Percentiles rank a stretch among this genome's conserved stretches.
Conservation (phyloP, 2,329 filamentous ascomycete genomes). For the Dendrostoma leiphaemia region DNA sequence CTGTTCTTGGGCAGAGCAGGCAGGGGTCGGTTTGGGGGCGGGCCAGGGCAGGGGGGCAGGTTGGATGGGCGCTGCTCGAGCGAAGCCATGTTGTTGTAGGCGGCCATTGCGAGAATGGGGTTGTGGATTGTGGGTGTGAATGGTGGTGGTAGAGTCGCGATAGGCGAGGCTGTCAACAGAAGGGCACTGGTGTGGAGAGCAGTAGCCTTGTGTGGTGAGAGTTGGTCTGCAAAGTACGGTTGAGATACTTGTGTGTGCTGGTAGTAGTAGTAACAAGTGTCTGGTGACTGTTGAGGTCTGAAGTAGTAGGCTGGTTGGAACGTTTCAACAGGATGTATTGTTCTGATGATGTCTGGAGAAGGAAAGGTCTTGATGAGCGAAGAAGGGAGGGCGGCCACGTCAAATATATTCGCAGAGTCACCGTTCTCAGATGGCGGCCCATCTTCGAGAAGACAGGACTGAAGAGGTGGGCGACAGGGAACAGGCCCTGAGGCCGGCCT, state of each 20-base stretch:
- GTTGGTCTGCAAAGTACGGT: not conserved
- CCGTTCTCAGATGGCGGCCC: slow-evolving; percentile 3
- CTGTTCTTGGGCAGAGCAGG: slow-evolving; percentile 63
- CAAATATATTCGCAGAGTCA: slow-evolving; percentile 7
- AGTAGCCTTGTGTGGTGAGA: slow-evolving; percentile 3
- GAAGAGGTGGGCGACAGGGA: not conserved
- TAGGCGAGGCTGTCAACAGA: slow-evolving; percentile 15
- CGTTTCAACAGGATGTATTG: not conserved
- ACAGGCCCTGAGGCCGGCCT: not conserved
- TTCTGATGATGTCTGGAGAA: slow-evolving; percentile 2
- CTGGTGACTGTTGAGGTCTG: not conserved
- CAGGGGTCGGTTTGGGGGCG: slow-evolving; percentile 62
- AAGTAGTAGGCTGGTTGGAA: not conserved
- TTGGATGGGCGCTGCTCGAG: slow-evolving; percentile 57
- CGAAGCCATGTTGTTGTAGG: slow-evolving; percentile 18
- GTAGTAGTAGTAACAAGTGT: not conserved
- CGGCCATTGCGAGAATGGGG: slow-evolving; percentile 16
- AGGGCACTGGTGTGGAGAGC: not conserved
- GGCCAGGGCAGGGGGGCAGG: slow-evolving; percentile 66
- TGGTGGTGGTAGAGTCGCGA: not conserved
- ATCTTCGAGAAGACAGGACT: not conserved
- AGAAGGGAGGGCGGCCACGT: not conserved
- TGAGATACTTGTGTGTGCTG: not conserved
- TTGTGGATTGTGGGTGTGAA: not conserved
- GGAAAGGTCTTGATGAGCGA: not conserved